Percentiles rank a stretch among this genome's conserved stretches.
Evolutionary conservation across 768 basidiomycete genomes (phyloP).

Genomic region (Jaapia argillacea): DNA sequence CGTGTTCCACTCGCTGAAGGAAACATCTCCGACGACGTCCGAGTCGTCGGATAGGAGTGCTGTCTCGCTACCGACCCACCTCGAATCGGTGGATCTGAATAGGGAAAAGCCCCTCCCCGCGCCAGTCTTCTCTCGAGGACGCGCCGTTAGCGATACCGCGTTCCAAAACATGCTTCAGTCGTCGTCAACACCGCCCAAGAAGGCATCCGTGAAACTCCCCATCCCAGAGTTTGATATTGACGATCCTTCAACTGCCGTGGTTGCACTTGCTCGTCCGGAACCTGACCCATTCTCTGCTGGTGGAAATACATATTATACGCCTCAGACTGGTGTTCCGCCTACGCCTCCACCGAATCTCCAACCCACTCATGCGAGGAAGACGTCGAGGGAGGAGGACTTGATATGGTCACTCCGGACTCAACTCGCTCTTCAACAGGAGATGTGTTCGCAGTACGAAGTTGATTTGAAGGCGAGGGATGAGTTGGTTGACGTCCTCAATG

Average conservation of each 20-base stretch:
- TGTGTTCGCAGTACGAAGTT: constrained; percentile 68
- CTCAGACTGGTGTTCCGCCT: constrained; percentile 60
- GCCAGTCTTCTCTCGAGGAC: constrained; percentile 31
- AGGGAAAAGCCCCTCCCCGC: constrained; percentile 8
- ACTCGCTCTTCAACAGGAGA: constrained; percentile 61
- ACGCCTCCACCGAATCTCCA: constrained; percentile 30
- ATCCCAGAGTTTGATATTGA: constrained; percentile 56
- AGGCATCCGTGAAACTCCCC: constrained; percentile 13
- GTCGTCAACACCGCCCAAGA: neutral
- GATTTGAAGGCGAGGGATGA: constrained; percentile 70
- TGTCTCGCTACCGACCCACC: constrained; percentile 14
- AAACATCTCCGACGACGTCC: constrained; percentile 5
- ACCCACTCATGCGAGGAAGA: constrained; percentile 40
- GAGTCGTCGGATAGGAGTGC: constrained; percentile 6
- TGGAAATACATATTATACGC: constrained; percentile 70
- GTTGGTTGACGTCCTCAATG: constrained; percentile 48
- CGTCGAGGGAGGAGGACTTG: constrained; percentile 61
- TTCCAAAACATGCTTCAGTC: constrained; percentile 48
- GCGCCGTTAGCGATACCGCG: constrained; percentile 55
- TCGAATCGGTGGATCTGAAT: neutral
- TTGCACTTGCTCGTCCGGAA: constrained; percentile 29
- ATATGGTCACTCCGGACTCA: constrained; percentile 71
- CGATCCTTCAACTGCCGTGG: constrained; percentile 34
- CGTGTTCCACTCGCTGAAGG: constrained; percentile 43
- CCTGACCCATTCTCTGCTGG: constrained; percentile 70